A percentile compares a stretch with the other conserved stretches of the same genome.
Evolutionary conservation across 2,329 filamentous ascomycete species (phyloP).

Genomic region (Monilinia aucupariae): DNA sequence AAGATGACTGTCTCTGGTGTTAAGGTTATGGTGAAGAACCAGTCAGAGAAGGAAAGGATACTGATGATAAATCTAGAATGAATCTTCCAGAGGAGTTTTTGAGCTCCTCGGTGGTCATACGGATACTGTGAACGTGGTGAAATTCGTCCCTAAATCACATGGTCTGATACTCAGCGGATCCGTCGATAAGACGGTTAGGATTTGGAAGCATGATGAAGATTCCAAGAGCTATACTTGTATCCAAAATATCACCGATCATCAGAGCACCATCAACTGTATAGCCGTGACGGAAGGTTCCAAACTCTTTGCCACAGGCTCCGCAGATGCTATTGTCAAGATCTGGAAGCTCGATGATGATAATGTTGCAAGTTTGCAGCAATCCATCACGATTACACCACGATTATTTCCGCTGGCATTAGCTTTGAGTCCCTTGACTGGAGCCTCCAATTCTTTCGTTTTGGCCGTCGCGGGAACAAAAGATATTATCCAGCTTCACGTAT

Average conservation of each 20-base stretch:
- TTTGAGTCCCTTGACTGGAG: constrained; percentile 52
- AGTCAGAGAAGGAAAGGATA: not conserved
- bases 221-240: constrained; percentile 36
- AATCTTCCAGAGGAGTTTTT: constrained; percentile 50
- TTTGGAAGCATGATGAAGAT: constrained; percentile 57
- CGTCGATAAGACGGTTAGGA: constrained; percentile 68
- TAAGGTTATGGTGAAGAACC: not conserved
- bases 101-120: constrained; percentile 69
- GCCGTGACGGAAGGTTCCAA: constrained; percentile 36
- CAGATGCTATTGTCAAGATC: constrained; percentile 65
- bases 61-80: constrained; percentile 20
- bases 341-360: constrained; percentile 57
- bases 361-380: constrained; percentile 56
- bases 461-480: constrained; percentile 82
- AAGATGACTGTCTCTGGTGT: not conserved
- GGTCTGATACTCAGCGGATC: constrained; percentile 71
- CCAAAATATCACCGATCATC: constrained; percentile 56
- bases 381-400: constrained; percentile 66
- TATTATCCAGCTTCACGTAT: constrained; percentile 73
- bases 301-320: constrained; percentile 70
- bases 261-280: constrained; percentile 69
- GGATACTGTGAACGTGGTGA: constrained; percentile 75
- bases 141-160: constrained; percentile 58
- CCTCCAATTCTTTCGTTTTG: constrained; percentile 55
- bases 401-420: constrained; percentile 79